Conservation (phyloP, 768 basidiomycete genomes). For the Amanita pseudoporphyria region DNA sequence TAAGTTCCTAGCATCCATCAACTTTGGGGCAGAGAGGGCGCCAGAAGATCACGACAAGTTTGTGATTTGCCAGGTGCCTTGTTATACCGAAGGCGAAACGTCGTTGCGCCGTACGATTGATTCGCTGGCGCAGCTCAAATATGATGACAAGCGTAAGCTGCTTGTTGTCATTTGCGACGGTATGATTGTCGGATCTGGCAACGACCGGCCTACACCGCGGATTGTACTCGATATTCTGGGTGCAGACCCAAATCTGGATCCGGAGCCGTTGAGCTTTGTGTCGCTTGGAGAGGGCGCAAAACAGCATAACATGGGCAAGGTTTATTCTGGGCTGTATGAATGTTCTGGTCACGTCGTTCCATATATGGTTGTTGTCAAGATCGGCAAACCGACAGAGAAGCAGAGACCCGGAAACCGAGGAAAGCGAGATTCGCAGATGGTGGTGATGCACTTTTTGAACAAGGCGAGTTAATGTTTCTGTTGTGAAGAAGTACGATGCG, state of each 20-base stretch:
- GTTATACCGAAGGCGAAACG: conserved; percentile 92
- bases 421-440: conserved; percentile 96
- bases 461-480: conserved; percentile 41
- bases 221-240: conserved; percentile 97
- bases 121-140: conserved; percentile 87
- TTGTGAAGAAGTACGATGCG: neutral
- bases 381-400: conserved; percentile 92
- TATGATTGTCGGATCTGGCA: conserved; percentile 95
- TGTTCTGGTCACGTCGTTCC: conserved; percentile 93
- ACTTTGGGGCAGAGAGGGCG: conserved; percentile 69
- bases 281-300: conserved; percentile 91
- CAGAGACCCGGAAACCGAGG: conserved; percentile 94
- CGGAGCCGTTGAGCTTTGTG: conserved; percentile 90
- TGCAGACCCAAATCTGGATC: conserved; percentile 85
- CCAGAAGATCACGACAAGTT: conserved; percentile 97
- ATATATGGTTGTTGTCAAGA: conserved; percentile 85
- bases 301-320: conserved; percentile 98
- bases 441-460: conserved; percentile 96
- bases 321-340: conserved; percentile 95
- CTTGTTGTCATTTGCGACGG: conserved; percentile 93
- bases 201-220: conserved; percentile 91
- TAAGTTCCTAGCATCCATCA: conserved; percentile 90
- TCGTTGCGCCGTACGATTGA: conserved; percentile 88
- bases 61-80: conserved; percentile 95
- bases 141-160: conserved; percentile 97